Base-by-base conservation (phyloP, 2,329 filamentous ascomycete genomes). In the Aspergillus udagawae region DNA sequence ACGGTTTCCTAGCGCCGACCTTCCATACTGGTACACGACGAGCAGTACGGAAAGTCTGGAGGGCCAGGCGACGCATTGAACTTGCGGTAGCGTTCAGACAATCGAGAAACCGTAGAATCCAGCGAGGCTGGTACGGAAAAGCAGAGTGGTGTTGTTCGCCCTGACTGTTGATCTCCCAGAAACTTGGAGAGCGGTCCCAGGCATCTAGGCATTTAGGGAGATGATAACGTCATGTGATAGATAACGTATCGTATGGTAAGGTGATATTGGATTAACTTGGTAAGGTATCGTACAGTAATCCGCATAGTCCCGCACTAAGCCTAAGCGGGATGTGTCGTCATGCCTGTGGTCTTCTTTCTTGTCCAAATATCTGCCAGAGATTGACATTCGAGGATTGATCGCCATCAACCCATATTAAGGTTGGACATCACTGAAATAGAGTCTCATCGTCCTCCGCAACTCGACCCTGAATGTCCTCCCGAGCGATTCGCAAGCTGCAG, bases 401-500 rank as follows among this genome's bases (percentile, higher is more conserved):
- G 21, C 44, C 21, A 14, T 14, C 12, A 47, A 23, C 7, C 12
- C 10, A 23, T 14, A 14, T 47, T 6, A 4, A 7, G 4, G 12
- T 7, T 17, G 23, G 1, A 7, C 17, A 23, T 27, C 4, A 7
- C 12, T 23, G 23, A 7, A 12, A 25, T 47, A 21, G 5, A 21
- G 44, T 12, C 23, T 21, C 44, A 7, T 5, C 10, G 44, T 14
- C 14, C 23, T 14, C 44, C 44, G 21, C 21, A 14, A 47, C 23
- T 25, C 44, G 21, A 27, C 8, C 54, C 64, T 65, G 55, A 45
- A 88, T 89, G 86, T 88, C 86, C 47, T 84, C 85, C 20, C 81
- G 86, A 62, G 85, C 86, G n/a, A 73, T 89, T 54, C 80, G 86
- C 27, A 85, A 85, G 68, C 79, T 85, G 55, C 85, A 87, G 68